Evolutionary conservation across 805 yeast genomes (phyloP), one percentile per base, ranked within the genome.

Genomic region (Nakazawaea sp.): DNA sequence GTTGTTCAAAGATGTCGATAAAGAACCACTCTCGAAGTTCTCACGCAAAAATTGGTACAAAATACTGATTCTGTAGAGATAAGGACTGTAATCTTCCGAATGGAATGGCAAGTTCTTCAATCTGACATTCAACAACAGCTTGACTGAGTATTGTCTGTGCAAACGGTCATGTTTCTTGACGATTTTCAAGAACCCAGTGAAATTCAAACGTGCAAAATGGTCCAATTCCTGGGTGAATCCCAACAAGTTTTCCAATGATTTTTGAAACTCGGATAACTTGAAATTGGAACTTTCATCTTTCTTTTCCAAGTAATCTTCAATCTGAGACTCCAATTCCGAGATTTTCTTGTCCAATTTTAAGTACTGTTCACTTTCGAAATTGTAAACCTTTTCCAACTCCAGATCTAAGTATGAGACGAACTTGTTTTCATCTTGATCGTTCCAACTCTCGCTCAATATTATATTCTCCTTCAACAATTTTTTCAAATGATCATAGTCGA

Each of bases 111-210:
- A 68, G 34, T 79, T 80, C 53, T 81, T 81, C 60, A 92, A 69
- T 50, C 98, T 72, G 20, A 90, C 96, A 46, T 86, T 85, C 49
- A 92, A 66, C 49, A 92, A 63, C 0, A 97, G 95, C 56, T 78
- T 81, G 18, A 90, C 97, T n/a, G 92, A 81, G 59, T 82, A 92
- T 45, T 76, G 70, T 23, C 88, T 73, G 59, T 89, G 97, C 45
- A 90, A 59, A 36, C 96, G 76, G 62, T 92, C 97, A 55, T 92
- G 98, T 62, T 90, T 90, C 64, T 90, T 89, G 46, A 89, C 97
- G 48, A 92, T 86, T 56, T 92, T 92, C 50, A 79, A 72, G 62
- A 92, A 90, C 1, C 97, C 98, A 11, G 98, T 90, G 64, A 81
- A 92, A 61, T 92, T 92, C 48, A 90, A 61, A 51, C 98, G 72